A percentile compares a stretch with the other conserved stretches of the same genome.
Evolutionary conservation across 2,329 filamentous ascomycete species (phyloP).

Genomic region (Aspergillus quadricinctus): DNA sequence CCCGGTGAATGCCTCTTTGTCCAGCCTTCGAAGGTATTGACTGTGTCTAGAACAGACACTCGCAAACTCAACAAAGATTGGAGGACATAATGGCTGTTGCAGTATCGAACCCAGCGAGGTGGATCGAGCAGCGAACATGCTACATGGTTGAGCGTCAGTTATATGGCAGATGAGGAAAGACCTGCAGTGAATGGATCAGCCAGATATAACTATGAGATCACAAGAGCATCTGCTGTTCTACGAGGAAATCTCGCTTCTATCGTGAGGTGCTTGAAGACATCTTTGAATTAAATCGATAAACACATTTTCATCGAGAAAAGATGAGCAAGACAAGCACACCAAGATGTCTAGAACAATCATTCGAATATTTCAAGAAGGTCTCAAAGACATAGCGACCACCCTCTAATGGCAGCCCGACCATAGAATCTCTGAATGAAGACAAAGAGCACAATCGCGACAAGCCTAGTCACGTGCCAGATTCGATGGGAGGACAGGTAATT

Average conservation of each 20-base stretch:
- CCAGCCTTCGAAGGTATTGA: background rate
- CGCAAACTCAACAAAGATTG: background rate
- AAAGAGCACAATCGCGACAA: background rate
- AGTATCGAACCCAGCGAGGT: background rate
- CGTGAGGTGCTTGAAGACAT: background rate
- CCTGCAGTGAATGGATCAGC: background rate
- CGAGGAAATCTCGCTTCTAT: background rate
- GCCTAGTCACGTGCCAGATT: background rate
- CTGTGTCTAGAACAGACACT: background rate
- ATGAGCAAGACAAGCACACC: background rate
- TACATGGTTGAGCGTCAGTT: background rate
- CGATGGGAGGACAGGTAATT: background rate
- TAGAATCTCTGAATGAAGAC: background rate
- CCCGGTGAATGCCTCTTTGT: background rate
- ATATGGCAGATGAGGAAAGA: background rate
- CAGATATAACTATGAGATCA: background rate
- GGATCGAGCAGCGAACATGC: conserved; percentile 5
- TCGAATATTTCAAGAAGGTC: background rate
- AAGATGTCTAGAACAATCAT: background rate
- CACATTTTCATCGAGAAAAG: background rate
- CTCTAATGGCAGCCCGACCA: background rate
- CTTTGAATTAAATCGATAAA: background rate
- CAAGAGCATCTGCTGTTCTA: background rate
- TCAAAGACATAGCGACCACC: background rate
- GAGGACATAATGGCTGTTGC: background rate